phyloP scores from a whole-genome alignment of 371 early-diverging fungal species.

The Syncephalastrum sp. region DNA sequence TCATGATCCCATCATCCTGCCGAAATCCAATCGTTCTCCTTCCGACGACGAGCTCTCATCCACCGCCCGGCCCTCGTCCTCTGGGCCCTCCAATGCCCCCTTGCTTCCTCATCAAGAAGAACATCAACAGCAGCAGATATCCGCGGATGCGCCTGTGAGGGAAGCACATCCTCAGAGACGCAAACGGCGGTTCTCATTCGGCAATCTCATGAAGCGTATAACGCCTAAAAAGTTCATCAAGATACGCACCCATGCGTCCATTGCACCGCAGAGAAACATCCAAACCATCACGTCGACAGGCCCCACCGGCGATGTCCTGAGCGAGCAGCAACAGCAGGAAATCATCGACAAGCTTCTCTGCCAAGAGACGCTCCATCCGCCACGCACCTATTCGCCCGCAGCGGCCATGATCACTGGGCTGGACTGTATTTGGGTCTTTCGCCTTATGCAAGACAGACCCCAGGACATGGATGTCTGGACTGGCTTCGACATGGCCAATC shows the following conservation, averaged over 20 bases:
- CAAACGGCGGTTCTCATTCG: too few species aligned
- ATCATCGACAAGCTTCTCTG: neutral
- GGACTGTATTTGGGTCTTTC: conserved; percentile 34
- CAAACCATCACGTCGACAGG: conserved; percentile 2
- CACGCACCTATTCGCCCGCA: neutral
- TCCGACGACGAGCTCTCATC: neutral
- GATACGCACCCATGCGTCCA: too few species aligned
- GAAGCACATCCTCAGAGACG: neutral
- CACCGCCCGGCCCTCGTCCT: neutral
- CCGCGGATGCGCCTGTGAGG: neutral
- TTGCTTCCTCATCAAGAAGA: neutral
- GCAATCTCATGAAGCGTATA: too few species aligned
- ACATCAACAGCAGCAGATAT: neutral
- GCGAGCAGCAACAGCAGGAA: conserved; percentile 15
- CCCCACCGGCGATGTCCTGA: conserved; percentile 21
- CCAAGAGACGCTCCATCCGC: neutral
- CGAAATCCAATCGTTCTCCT: neutral
- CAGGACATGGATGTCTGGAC: conserved; percentile 21
- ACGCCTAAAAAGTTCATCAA: too few species aligned
- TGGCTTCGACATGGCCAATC: conserved; percentile 33
- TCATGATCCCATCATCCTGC: neutral
- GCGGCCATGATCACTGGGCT: conserved; percentile 15
- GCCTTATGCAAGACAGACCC: conserved; percentile 1
- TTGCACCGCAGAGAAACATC: neutral
- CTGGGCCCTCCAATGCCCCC: neutral